Evolutionary conservation across 208 protist genomes (phyloP).

Genomic region (Lotmaria passim): DNA sequence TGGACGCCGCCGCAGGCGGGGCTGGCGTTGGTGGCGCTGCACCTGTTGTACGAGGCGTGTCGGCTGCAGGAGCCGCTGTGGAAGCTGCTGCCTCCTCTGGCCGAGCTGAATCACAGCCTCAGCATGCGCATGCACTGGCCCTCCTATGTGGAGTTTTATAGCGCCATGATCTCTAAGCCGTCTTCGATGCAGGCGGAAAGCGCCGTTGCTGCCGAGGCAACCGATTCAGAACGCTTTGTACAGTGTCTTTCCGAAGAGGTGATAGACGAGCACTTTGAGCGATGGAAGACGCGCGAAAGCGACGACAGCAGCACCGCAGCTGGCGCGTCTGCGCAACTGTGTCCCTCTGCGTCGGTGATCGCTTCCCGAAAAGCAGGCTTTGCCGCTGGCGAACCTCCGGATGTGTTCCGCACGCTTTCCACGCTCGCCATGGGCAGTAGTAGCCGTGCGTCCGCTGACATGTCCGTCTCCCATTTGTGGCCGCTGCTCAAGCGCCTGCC

Average conservation of each 20-base stretch:
- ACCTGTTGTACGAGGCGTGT: constrained; percentile 72
- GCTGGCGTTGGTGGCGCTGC: constrained; percentile 51
- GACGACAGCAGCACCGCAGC: not conserved
- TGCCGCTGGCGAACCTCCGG: constrained; percentile 9
- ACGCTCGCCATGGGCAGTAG: constrained; percentile 5
- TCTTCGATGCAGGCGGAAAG: not conserved
- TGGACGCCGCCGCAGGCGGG: constrained; percentile 55
- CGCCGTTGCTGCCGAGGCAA: not conserved
- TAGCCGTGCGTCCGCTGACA: not conserved
- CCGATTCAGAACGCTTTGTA: not conserved
- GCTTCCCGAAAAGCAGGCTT: not conserved
- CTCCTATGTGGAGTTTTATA: constrained; percentile 64
- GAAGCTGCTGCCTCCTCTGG: constrained; percentile 53
- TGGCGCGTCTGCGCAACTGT: not conserved
- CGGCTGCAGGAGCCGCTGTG: constrained; percentile 68
- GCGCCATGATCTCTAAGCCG: constrained; percentile 19
- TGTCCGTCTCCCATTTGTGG: constrained; percentile 17
- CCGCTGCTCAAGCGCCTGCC: constrained; percentile 29
- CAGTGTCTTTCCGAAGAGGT: constrained; percentile 1
- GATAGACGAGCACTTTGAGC: constrained; percentile 2
- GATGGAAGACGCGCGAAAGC: not conserved
- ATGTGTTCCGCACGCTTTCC: constrained; percentile 18
- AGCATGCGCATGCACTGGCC: constrained; percentile 44
- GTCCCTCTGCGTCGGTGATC: not conserved
- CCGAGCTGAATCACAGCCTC: constrained; percentile 43